Conservation (phyloP, 257 asterid species). For the Henckelia pumila region DNA sequence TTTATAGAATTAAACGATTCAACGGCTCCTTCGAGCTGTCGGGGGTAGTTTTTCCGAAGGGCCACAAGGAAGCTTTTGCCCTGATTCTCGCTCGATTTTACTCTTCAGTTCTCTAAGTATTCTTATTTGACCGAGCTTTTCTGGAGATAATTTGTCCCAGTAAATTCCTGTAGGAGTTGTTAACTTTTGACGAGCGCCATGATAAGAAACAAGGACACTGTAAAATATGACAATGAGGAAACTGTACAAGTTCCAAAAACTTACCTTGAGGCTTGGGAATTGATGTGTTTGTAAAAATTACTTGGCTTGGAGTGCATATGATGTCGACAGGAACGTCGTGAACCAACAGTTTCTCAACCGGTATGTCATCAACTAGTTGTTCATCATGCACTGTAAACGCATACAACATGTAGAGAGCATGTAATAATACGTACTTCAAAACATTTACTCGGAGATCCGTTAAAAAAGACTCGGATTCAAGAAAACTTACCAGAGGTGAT, state of each 20-base stretch:
- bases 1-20: constrained; percentile 16
- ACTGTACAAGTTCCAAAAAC: constrained; percentile 4
- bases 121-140: constrained; percentile 76
- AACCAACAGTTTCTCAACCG: constrained; percentile 63
- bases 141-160: constrained; percentile 93
- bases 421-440: background rate
- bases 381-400: constrained; percentile 66
- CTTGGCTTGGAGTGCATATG: constrained; percentile 80
- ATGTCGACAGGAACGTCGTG: constrained; percentile 95
- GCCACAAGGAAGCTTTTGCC: constrained; percentile 71
- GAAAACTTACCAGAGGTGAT: constrained; percentile 65
- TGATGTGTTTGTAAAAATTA: constrained; percentile 73
- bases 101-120: constrained; percentile 76
- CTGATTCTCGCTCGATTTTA: constrained; percentile 68
- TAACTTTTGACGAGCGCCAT: background rate
- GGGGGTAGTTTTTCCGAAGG: constrained; percentile 89
- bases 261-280: constrained; percentile 94
- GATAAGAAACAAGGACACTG: background rate
- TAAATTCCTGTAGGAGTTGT: constrained; percentile 56
- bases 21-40: constrained; percentile 58
- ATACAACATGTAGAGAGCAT: background rate
- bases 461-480: background rate
- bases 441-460: background rate
- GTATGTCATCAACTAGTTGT: constrained; percentile 82
- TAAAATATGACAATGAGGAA: background rate